Conservation (phyloP, 768 basidiomycete species). For the Suillus occidentalis region DNA sequence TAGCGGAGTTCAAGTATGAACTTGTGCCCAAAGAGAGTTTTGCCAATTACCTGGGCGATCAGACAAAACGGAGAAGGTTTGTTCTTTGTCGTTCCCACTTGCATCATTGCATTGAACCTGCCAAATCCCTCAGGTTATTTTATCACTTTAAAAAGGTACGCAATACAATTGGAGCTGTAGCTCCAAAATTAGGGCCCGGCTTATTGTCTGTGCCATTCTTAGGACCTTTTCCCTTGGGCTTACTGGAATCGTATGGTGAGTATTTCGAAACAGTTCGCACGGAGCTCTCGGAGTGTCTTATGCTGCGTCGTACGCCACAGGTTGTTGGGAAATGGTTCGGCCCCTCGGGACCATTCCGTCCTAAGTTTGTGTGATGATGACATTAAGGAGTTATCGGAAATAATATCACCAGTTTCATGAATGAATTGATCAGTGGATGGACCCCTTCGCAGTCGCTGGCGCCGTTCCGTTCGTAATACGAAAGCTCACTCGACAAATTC, state of each 20-base stretch:
- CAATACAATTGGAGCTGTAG: background rate
- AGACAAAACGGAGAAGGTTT: constrained; percentile 72
- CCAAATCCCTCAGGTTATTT: constrained; percentile 51
- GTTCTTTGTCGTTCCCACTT: constrained; percentile 17
- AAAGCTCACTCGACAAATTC: background rate
- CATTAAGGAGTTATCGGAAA: constrained; percentile 5
- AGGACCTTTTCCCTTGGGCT: constrained; percentile 43
- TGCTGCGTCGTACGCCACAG: constrained; percentile 29
- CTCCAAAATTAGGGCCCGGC: background rate
- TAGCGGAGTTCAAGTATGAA: constrained; percentile 95
- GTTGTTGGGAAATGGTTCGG: constrained; percentile 52
- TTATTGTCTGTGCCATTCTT: constrained; percentile 7
- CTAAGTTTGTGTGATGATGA: constrained; percentile 32
- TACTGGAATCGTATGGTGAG: constrained; percentile 78
- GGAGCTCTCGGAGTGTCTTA: constrained; percentile 76
- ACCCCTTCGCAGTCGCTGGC: background rate
- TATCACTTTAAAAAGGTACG: constrained; percentile 85
- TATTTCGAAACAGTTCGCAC: constrained; percentile 29
- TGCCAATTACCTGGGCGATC: constrained; percentile 62
- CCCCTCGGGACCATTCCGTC: constrained; percentile 39
- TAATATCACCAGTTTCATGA: too few relatives aligned
- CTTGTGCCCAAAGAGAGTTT: constrained; percentile 88
- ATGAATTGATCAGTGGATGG: background rate
- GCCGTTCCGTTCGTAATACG: background rate
- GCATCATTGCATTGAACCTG: constrained; percentile 11